Percentiles rank a stretch among this genome's conserved stretches.
phyloP scores from a whole-genome alignment of 176 grass and related monocot genomes.

The Carex kokanica region DNA sequence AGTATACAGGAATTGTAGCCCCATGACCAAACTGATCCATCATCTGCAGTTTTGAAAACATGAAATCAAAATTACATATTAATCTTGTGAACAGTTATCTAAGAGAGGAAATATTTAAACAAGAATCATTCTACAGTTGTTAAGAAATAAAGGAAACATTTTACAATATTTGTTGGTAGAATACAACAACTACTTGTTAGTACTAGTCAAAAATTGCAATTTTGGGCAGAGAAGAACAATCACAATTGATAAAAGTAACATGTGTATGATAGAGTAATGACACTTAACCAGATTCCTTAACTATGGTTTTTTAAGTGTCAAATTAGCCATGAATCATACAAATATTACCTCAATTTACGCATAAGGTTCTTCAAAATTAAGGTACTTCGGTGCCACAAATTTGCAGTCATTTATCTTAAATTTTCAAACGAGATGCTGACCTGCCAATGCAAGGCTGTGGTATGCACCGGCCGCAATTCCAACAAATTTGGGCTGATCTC shows the following conservation, averaged over 20 bases:
- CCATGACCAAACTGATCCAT: conserved; percentile 98
- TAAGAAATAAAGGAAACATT: not conserved
- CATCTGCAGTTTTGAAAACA: conserved; percentile 52
- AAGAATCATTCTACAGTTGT: not conserved
- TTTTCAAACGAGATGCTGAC: conserved; percentile 23
- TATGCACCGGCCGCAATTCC: conserved; percentile 70
- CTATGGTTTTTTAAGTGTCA: not conserved
- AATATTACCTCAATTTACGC: not conserved
- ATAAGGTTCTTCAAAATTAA: not conserved
- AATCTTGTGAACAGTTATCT: not conserved
- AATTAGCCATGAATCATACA: not conserved
- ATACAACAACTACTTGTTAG: not conserved
- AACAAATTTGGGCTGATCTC: conserved; percentile 41
- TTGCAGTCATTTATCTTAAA: not conserved
- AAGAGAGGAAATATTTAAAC: not conserved
- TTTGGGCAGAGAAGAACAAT: not conserved
- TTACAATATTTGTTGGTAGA: not conserved
- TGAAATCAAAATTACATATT: not conserved
- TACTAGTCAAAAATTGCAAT: not conserved
- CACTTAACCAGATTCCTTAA: not conserved
- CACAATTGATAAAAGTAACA: not conserved
- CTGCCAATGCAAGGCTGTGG: conserved; percentile 83
- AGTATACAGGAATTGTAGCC: conserved; percentile 99
- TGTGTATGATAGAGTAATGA: not conserved
- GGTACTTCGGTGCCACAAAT: not conserved